Base-by-base conservation (phyloP, 768 basidiomycete species). In the Tricholoma saponaceum region DNA sequence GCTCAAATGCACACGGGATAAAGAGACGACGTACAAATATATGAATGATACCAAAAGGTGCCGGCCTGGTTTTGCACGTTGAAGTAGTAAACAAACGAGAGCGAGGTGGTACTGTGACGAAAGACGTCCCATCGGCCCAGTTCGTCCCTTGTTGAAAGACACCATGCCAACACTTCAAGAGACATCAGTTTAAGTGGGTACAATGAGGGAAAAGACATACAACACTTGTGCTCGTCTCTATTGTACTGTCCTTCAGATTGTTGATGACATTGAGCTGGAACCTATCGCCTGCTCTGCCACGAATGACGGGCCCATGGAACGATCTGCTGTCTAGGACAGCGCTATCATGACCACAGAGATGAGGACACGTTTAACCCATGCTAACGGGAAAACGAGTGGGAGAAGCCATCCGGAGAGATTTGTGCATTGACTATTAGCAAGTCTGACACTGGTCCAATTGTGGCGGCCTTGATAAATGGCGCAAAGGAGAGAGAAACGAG, bases 321-420 rank as follows among this genome's bases (percentile, higher is more conserved):
- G 58, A 13, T 46, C 18, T 33, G 2, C 39, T 39, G 18, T 32
- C 51, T 9, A 52, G 51, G 20, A 30, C 28, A 39, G 51, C 33
- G 26, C 51, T 39, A n/a, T 5, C 32, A 6, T 33, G 32, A 33
- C 32, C 32, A 33, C 8, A 33, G 32, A 33, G 13, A 33, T 33
- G 3, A 33, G 32, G 32, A 33, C 32, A 2, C 8, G 13, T 7
- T 33, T 33, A 5, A 5, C 32, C 32, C 32, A 33, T 33, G 32
- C 13, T 33, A 33, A 33, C 32, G 5, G 5, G 13, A 33, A 33
- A 7, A 76, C 74, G 72, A 67, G 52, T 79, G 68, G 62, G 55
- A 55, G 58, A 75, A 81, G 30, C 83, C 81, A 67, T 83, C 83
- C 0, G 83, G 82, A 4, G 76, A 62, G 53, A 83, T 76, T 10